Conservation (phyloP, 2,329 filamentous ascomycete genomes). For the Apiospora saccharicola region DNA sequence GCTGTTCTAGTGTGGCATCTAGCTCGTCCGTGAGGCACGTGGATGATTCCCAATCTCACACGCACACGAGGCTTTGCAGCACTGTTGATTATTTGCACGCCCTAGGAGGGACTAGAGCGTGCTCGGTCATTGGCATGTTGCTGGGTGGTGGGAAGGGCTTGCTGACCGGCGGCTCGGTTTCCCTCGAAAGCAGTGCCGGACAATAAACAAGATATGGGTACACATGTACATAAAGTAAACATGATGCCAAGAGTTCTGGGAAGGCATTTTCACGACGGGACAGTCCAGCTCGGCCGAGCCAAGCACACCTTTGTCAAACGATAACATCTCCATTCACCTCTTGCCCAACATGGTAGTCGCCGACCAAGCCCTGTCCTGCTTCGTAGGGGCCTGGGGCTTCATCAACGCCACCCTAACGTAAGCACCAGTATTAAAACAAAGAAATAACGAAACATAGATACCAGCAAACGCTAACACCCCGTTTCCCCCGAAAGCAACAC, state of each 20-base stretch:
- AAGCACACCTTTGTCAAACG: too few species aligned
- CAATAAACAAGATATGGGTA: neutral
- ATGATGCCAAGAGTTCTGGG: neutral
- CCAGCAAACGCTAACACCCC: neutral
- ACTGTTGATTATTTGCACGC: too few species aligned
- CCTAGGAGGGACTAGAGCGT: too few species aligned
- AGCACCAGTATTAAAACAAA: neutral
- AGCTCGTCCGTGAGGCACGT: too few species aligned
- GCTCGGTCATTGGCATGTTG: too few species aligned
- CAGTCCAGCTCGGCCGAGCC: too few species aligned
- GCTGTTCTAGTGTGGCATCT: neutral
- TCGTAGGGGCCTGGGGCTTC: constrained; percentile 3
- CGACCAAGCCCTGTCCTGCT: neutral
- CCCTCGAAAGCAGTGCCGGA: neutral
- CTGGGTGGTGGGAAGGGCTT: too few species aligned
- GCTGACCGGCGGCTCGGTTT: too few species aligned
- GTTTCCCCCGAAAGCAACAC: neutral
- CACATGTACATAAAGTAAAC: neutral
- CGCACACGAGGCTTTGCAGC: too few species aligned
- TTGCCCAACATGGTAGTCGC: neutral
- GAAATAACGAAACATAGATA: too few species aligned
- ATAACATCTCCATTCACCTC: neutral
- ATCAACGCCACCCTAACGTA: constrained; percentile 2
- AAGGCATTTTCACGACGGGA: neutral
- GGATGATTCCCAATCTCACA: too few species aligned